Evolutionary conservation across 495 filamentous ascomycete species (phyloP), one percentile per base, ranked within the genome.

Genomic region (Hamigera avellanea): DNA sequence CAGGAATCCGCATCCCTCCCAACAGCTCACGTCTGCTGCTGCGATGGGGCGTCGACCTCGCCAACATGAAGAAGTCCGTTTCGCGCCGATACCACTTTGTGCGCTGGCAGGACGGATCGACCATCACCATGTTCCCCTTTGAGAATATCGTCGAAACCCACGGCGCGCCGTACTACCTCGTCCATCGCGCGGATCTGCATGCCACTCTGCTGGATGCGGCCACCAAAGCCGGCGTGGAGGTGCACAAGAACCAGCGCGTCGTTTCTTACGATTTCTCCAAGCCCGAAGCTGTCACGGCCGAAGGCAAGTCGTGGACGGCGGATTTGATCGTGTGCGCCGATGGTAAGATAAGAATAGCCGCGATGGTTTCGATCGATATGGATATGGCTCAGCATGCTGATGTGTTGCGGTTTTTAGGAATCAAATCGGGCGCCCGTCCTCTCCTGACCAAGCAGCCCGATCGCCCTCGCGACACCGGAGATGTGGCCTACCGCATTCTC

Each of bases 401-500:
- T n/a, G n/a, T n/a, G n/a, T n/a, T n/a, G n/a, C 12, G 25, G 12
- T 26, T 26, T 26, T 12, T 26, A 26, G 43, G 43, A 6, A 53
- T 78, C 8, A 75, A 72, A 57, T 69, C 62, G 12, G 23, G 40
- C 15, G 67, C 66, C 36, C 58, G 72, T 8, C 52, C 55, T 19
- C 50, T 59, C 9, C 54, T 76, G 25, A 37, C 75, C 18, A 63
- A 61, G 0, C 43, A 47, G 14, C 48, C 55, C 13, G 54, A 56
- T 36, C 64, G 60, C 0, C 63, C 72, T 1, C 50, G 61, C 14
- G 50, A 60, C 35, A 78, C 76, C 1, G 76, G 76, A 8, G 76
- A 81, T 42, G 52, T 76, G 23, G 76, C 76, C 7, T 80, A 78
- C 43, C 64, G 76, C 2, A 72, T 77, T 36, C 55, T 73, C 12